Base-by-base conservation (phyloP, 352 stramenopile genomes). In the Phytophthora rubi region DNA sequence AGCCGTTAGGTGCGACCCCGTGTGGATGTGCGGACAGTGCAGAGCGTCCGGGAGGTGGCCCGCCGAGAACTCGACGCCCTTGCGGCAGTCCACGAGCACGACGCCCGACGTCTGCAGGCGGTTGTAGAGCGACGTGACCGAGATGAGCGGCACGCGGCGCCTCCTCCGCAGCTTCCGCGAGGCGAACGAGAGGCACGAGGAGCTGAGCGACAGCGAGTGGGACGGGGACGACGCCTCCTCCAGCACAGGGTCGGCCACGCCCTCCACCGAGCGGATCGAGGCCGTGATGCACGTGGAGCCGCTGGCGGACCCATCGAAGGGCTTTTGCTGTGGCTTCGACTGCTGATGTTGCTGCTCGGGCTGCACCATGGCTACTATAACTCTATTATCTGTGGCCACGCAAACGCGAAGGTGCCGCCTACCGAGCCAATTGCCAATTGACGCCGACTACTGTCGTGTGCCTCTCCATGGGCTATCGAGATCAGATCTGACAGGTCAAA, bases 111-210 rank as follows among this genome's bases (percentile, higher is more conserved):
- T 93, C 81, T 93, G 86, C 33, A 93, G 67, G 4, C 77, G 71
- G 49, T 93, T 93, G 70, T 84, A 93, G n/a, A 93, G 81, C 66
- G 86, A 80, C 64, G 75, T 87, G 58, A 73, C 70, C 7, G 86
- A 90, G 59, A 93, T 79, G 37, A 82, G 71, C 15, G 83, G 86
- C 37, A 93, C 82, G 35, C 74, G 71, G n/a, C 59, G 69, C 15
- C 77, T 57, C 28, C 75, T 68, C n/a, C 55, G 67, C 26, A 81
- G 69, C 6, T 42, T 67, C 53, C 68, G 54, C 26, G 76, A 76
- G 16, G 74, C 65, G 57, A 73, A 73, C 9, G 63, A 73, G 23
- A 75, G 58, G 21, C 59, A 67, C 4, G 63, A 69, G 0, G 59
- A 73, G 28, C 71, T 70, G 30, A 73, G 54, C 12, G 67, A 73